Conservation (phyloP, 2,329 filamentous ascomycete genomes). For the Cladosporium sp. region DNA sequence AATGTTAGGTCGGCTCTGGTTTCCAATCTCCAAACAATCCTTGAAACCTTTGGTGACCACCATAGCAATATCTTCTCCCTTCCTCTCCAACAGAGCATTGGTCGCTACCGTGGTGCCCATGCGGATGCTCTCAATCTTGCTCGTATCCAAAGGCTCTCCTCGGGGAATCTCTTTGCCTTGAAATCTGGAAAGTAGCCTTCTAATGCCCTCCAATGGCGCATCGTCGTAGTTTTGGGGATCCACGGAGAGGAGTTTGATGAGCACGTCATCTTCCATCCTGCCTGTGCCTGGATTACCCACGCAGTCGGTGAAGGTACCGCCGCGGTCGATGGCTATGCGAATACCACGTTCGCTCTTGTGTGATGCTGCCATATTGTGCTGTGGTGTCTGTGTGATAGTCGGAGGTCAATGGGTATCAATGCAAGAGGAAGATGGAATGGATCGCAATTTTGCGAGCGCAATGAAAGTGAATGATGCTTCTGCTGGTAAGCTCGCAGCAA, state of each 20-base stretch:
- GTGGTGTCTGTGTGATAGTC: not conserved
- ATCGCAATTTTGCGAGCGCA: no score
- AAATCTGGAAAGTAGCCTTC: constrained; percentile 77
- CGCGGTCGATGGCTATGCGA: constrained; percentile 71
- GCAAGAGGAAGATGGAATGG: not conserved
- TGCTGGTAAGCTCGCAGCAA: no score
- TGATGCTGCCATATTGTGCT: constrained; percentile 3
- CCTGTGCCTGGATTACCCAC: constrained; percentile 72
- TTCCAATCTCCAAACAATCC: constrained; percentile 83
- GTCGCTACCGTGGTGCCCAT: constrained; percentile 97
- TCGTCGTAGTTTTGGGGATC: constrained; percentile 88
- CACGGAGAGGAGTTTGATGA: constrained; percentile 85
- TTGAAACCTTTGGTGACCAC: constrained; percentile 84
- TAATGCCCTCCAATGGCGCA: constrained; percentile 85
- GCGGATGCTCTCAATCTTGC: constrained; percentile 79
- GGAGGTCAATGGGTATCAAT: not conserved
- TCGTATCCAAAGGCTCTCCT: constrained; percentile 74
- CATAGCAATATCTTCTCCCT: constrained; percentile 82
- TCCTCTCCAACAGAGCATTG: constrained; percentile 83
- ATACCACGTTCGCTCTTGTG: constrained; percentile 46
- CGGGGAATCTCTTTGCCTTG: constrained; percentile 70
- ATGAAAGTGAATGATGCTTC: no score
- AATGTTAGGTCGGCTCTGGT: constrained; percentile 83
- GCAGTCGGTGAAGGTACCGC: constrained; percentile 90
- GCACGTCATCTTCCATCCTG: constrained; percentile 65